Base-by-base conservation (phyloP, 306 rosid species). In the Delonix regia region DNA sequence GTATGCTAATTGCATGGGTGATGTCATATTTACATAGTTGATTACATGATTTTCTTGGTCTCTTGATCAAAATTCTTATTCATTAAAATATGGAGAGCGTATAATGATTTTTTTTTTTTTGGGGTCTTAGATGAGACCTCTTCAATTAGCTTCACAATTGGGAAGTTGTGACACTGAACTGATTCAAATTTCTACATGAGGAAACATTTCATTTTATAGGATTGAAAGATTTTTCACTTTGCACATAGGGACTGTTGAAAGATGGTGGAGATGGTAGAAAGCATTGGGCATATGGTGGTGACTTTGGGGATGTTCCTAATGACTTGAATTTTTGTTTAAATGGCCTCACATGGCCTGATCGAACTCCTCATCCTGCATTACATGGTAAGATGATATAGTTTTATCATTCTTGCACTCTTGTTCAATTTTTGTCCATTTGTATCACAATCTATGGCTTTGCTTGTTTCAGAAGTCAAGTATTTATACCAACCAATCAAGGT, bases 221-320 rank as follows among this genome's bases (percentile, higher is more conserved):
- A 59, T 45, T 65, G 10, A 38, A 71, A 44, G 78, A 38, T 51
- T 56, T 75, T 77, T 47, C 36, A 49, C 16, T 60, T 71, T 84
- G 72, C 27, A 24, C 80, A 63, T 67, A 95, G 99, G 97, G 78
- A 27, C 83, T 95, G 33, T 59, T 85, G 84, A 95, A 92, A 81
- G 91, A 70, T 18, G 74, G 79, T 52, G 78, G 10, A 51, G 86
- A 86, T 48, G 94, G 91, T 59, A 86, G 71, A 73, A 89, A 95
- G 84, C 87, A 42, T 41, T 95, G 99, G 99, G 99, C 98, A 74
- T 92, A 94, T 86, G 99, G 99, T 67, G 99, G 99, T 83, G 97
- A 94, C 74, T 94, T 90, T 24, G 99, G 97, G 55, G 99, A 94
- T 61, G 67, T 85, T 76, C 93, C 97, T n/a, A 90, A 92, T 85